Evolutionary conservation across 2,329 filamentous ascomycete genomes (phyloP), one percentile per base, ranked within the genome.

Genomic region (Domatiomyces globalis): DNA sequence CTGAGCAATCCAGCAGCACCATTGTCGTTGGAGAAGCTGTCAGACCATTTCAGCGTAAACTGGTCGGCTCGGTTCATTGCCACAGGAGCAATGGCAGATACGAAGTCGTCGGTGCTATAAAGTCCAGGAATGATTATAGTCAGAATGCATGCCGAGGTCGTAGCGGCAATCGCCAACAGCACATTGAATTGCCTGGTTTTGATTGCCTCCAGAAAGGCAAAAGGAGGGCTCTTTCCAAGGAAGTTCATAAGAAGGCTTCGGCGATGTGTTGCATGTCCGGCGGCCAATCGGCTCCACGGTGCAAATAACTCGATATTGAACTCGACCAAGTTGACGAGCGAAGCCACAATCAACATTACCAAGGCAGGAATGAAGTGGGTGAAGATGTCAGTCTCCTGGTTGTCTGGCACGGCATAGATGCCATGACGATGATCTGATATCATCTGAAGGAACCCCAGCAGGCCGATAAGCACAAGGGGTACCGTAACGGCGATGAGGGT

Each of bases 331-430:
- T 57, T 60, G 51, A 58, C 49, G n/a, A 60, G 48, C 5, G 54
- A 43, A 27, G 58, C 59, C 17, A 59, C 36, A 19, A 59, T 51
- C 48, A 61, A 27, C 52, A 58, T 58, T 5, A 61, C 52, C 17
- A 60, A 51, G 10, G 55, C 52, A 56, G 54, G 64, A 15, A 67
- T 58, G 43, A 65, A 66, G 10, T 64, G 65, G 15, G 60, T 62
- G 25, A 64, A 59, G 12, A 62, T 57, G 2, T 61, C 55, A 44
- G 20, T 60, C 51, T 54, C 56, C 33, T 56, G 50, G 50, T 57
- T 46, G 48, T 59, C 54, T 5, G 54, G 49, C 7, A 60, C 58
- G 25, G 51, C 50, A 36, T 51, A 53, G 18, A 66, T 57, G 2
- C 64, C 64, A 33, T 58, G 43, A 25, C 22, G 22, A 42, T 62